Evolutionary conservation across 83 land plant species (phyloP).

Genomic region (Larix sibirica): DNA sequence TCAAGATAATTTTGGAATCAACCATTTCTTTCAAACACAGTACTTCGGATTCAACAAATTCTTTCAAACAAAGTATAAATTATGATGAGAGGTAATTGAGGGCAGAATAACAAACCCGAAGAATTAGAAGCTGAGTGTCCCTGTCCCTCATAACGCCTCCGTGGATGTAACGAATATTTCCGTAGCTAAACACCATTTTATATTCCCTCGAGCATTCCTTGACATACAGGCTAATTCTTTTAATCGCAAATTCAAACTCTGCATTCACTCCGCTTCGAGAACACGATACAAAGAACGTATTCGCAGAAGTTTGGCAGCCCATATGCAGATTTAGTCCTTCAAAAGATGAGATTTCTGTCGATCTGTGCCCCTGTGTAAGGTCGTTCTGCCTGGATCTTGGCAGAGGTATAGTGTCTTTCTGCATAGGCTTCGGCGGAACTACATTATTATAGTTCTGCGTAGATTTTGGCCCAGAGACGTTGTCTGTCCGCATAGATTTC

Average conservation of each 20-base stretch:
- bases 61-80: no score
- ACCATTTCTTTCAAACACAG: neutral
- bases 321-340: neutral
- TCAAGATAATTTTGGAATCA: no score
- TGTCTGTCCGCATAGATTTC: no score
- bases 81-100: neutral
- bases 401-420: neutral
- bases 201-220: neutral
- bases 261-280: neutral
- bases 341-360: neutral
- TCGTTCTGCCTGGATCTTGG: neutral
- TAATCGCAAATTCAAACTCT: neutral
- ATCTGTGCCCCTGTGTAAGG: no score
- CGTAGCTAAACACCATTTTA: neutral
- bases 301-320: constrained; percentile 6
- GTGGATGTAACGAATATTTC: constrained; percentile 5
- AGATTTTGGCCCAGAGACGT: neutral
- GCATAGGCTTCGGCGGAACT: neutral
- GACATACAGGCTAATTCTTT: neutral
- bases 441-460: no score
- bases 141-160: neutral
- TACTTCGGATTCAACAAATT: neutral
- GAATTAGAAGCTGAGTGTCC: neutral
- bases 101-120: neutral
- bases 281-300: neutral